Evolutionary conservation across 345 rosid species (phyloP), one percentile per base, ranked within the genome.

Genomic region (Citrus unshiu): DNA sequence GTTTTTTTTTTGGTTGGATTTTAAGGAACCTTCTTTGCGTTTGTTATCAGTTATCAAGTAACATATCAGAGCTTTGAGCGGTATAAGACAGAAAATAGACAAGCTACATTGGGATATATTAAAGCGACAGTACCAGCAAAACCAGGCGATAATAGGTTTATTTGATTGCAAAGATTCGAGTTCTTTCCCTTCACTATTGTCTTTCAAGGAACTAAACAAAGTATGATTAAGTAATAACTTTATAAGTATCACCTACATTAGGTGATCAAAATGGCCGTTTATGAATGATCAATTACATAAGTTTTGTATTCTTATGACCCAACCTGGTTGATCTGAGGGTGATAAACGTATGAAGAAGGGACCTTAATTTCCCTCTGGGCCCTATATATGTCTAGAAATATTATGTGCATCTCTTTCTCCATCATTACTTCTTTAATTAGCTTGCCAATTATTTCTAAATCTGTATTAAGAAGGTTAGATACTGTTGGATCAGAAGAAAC

Each of bases 21-120:
- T 72, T 25, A 87, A 83, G 90, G 70, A 86, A 88, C 84, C 81
- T n/a, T 37, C 61, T 46, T 72, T 29, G 68, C 69, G 73, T 79
- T 76, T 83, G 82, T 78, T 79, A 71, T 60, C 77, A 69, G 77
- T 56, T 80, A 71, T 60, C 75, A 56, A 74, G 59, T 69, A 82
- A 79, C 77, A 73, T 66, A 4, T 14, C 21, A 51, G n/a, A 70
- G 76, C 25, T 39, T 9, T 25, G 51, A 61, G 56, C 43, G 43
- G 10, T 63, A 73, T 24, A 57, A 75, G 62, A 75, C 7, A 39
- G 13, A 57, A 32, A 29, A 18, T 49, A 12, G 56, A 74, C 30
- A 39, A 57, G 22, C 46, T 66, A 51, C 54, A 2, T 68, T 12
- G 46, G 61, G 68, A 18, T 58, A 7, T n/a, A 67, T 73, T 60